Base-by-base conservation (phyloP, 1,284 basidiomycete species). In the Sporisorium scitamineum region DNA sequence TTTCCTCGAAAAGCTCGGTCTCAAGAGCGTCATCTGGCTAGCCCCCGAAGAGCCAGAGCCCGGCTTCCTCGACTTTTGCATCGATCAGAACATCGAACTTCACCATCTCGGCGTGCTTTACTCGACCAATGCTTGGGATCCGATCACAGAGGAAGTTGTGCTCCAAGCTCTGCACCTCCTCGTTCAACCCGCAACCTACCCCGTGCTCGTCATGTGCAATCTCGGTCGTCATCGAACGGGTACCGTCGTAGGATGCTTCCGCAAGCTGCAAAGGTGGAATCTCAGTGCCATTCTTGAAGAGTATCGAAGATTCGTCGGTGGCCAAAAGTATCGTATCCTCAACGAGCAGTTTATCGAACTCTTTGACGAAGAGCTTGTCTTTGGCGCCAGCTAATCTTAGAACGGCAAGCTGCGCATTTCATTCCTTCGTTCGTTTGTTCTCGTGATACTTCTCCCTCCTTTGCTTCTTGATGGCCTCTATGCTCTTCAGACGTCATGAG, bases 281-380 rank as follows among this genome's bases (percentile, higher is more conserved):
- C 73, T 89, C 61, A 86, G 86, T 50, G 86, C 86, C 50, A 89
- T 88, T 50, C 77, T 89, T 16, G 88, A 89, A 56, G 88, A 89
- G 81, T 89, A 88, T 64, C 73, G 88, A 54, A 75, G 88, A 26
- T 88, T 71, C n/a, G 69, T 88, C 54, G 88, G 88, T 2, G 88
- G 88, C 0, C 87, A 87, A 63, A 88, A 88, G 76, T 88, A 88
- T 27, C 80, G 88, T 48, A 86, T 88, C 20, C 81, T 88, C 65
- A 88, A 88, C 71, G 88, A 88, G 76, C 88, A 89, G 87, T 89
- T 89, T 70, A 89, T 89, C 74, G 88, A 88, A 80, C 84, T 88
- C 31, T 89, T 89, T 64, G 88, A 88, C 69, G 87, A 87, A 53
- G 88, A 88, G 68, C 81, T 88, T 45, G 87, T 88, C 24, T 86